Percentiles rank a stretch among this genome's conserved stretches.
phyloP scores from a whole-genome alignment of 2,329 filamentous ascomycete species.

The Chrysoporthe cubensis region DNA sequence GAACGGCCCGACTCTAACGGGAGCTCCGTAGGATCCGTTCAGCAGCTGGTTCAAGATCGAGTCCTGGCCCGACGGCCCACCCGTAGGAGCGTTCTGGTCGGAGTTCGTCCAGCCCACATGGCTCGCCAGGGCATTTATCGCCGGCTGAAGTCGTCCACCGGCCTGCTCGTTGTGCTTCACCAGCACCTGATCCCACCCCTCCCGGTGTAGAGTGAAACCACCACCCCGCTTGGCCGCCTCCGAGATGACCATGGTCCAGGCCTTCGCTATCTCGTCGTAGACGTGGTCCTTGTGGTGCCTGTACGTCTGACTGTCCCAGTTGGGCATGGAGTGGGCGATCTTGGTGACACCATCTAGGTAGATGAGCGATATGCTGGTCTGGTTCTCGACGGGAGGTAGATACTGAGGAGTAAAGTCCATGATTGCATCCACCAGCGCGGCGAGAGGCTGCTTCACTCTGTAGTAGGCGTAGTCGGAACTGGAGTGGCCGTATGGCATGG shows the following conservation, averaged over 20 bases:
- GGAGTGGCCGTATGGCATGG: constrained; percentile 84
- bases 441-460: constrained; percentile 79
- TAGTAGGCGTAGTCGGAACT: constrained; percentile 95
- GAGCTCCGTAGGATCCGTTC: constrained; percentile 61
- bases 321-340: constrained; percentile 84
- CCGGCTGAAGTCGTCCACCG: constrained; percentile 77
- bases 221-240: constrained; percentile 91
- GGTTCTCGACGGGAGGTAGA: constrained; percentile 85
- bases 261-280: constrained; percentile 93
- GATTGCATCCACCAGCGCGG: constrained; percentile 83
- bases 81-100: constrained; percentile 34
- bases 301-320: constrained; percentile 88
- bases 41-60: constrained; percentile 67
- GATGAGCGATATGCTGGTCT: constrained; percentile 79
- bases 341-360: constrained; percentile 91
- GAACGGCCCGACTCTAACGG: constrained; percentile 67
- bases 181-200: constrained; percentile 89
- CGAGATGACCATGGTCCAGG: constrained; percentile 88
- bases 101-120: constrained; percentile 78
- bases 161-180: constrained; percentile 87
- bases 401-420: constrained; percentile 96
- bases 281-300: constrained; percentile 93
- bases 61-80: constrained; percentile 47
- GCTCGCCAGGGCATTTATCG: constrained; percentile 75
- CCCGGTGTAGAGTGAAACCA: constrained; percentile 86